Evolutionary conservation across 2,329 filamentous ascomycete species (phyloP), one percentile per base, ranked within the genome.

Genomic region (Aspergillus pseudonomiae): DNA sequence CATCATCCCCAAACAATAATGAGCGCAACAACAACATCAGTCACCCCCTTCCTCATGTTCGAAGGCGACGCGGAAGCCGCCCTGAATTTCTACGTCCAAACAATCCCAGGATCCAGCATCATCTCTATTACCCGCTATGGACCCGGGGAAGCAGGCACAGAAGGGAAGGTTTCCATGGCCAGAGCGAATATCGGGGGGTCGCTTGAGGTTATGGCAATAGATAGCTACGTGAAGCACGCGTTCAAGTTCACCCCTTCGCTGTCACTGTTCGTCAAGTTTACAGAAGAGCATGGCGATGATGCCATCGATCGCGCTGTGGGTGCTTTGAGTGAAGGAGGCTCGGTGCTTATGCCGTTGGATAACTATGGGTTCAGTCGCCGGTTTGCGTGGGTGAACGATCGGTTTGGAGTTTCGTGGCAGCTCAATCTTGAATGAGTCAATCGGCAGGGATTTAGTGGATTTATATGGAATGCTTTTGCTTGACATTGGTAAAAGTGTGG

Each of bases 401-500:
- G 48, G 14, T 19, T 52, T 26, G 24, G 48, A 4, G 21, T 52
- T 4, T 46, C 43, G n/a, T 21, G 43, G 43, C n/a, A 46, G 24
- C 43, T 21, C 11, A 24, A n/a, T n/a, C 48, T 52, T n/a, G 26
- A 19, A 19, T 41, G 19, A 41, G 19, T 6, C 3, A 11, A 3
- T 34, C 9, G 32, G 10, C 10, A 34, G 32, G 10, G 11, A 34
- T 11, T 12, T 10, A 11, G 11, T 3, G 1, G 4, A 16, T 1
- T 14, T 36, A n/a, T n/a, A n/a, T 16, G 9, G 6, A 3, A 41
- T 41, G 7, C 6, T 6, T n/a, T 6, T 7, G 1, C n/a, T 9
- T 0, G 6, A n/a, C 7, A 6, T n/a, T n/a, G 16, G 39, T 41
- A 16, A 2, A n/a, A 2, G 0, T 3, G 39, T n/a, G 7, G 16